phyloP scores from a whole-genome alignment of 306 rosid genomes.

The Fragaria ananassa region DNA sequence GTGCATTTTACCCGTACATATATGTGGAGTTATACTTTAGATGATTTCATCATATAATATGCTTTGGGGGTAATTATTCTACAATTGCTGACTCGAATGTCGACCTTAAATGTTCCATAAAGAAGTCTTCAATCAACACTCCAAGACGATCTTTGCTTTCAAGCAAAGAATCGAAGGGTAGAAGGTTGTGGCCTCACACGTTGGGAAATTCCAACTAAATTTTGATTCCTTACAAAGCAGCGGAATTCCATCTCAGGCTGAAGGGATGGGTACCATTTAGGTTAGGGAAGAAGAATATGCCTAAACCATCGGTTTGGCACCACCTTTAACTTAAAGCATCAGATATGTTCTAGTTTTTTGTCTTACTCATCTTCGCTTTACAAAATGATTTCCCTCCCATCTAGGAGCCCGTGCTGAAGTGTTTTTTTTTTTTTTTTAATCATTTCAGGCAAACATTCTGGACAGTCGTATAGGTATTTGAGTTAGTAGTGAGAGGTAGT shows the following conservation, averaged over 20 bases:
- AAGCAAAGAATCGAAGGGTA: slow-evolving; percentile 42
- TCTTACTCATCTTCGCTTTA: too few relatives aligned
- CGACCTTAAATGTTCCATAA: slow-evolving; percentile 29
- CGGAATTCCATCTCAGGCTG: slow-evolving; percentile 77
- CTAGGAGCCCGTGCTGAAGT: too few relatives aligned
- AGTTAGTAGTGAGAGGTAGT: too few relatives aligned
- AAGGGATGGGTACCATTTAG: slow-evolving; percentile 75
- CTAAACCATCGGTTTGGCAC: too few relatives aligned
- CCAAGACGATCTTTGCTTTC: slow-evolving; percentile 42
- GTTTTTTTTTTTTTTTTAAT: too few relatives aligned
- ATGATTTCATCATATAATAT: slow-evolving; percentile 1
- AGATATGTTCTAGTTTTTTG: too few relatives aligned
- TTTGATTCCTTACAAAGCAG: slow-evolving; percentile 49
- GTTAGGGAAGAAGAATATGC: slow-evolving; percentile 46
- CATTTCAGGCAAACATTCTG: too few relatives aligned
- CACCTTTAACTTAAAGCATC: too few relatives aligned
- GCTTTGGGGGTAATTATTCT: background rate
- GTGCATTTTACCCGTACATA: too few relatives aligned
- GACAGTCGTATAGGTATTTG: too few relatives aligned
- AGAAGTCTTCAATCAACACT: slow-evolving; percentile 41
- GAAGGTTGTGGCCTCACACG: slow-evolving; percentile 65
- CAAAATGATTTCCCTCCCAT: too few relatives aligned
- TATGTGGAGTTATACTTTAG: background rate
- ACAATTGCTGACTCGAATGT: slow-evolving; percentile 47
- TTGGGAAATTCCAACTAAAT: slow-evolving; percentile 63